phyloP scores from a whole-genome alignment of 495 filamentous ascomycete species.

The Penicillium mononematosum region DNA sequence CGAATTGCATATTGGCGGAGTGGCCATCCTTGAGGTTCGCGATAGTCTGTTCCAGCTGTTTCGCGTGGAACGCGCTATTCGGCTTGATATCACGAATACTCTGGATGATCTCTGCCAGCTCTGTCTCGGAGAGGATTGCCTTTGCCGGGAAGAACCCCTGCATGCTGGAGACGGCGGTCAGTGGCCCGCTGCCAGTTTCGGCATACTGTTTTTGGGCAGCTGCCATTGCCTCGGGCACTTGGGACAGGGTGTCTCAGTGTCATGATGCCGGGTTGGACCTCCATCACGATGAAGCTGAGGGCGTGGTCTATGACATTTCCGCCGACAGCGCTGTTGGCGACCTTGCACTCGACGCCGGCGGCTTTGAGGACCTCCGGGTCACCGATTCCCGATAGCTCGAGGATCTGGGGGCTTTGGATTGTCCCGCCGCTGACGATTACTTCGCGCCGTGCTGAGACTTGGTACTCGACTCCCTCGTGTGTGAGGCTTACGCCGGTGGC shows the following conservation, averaged over 20 bases:
- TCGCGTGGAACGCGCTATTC: conserved; percentile 24
- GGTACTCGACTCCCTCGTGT: conserved; percentile 33
- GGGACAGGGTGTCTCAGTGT: conserved; percentile 35
- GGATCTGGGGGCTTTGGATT: conserved; percentile 52
- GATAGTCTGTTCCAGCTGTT: conserved; percentile 27
- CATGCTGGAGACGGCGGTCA: conserved; percentile 17
- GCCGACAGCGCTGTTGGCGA: conserved; percentile 44
- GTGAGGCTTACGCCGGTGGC: conserved; percentile 40
- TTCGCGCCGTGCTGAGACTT: conserved; percentile 49
- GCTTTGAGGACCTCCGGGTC: conserved; percentile 24
- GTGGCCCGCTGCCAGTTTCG: conserved; percentile 14
- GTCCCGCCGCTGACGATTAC: conserved; percentile 55
- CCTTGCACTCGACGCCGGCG: conserved; percentile 35
- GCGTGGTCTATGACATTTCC: conserved; percentile 50
- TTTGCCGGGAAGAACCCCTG: conserved; percentile 30
- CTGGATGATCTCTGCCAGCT: conserved; percentile 21
- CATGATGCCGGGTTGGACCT: conserved; percentile 35
- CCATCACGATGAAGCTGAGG: conserved; percentile 15
- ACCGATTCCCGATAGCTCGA: conserved; percentile 60
- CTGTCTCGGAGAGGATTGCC: conserved; percentile 21
- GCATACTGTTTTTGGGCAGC: conserved; percentile 22
- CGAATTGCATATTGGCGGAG: conserved; percentile 29
- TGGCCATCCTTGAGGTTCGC: conserved; percentile 23
- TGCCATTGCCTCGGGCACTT: conserved; percentile 29
- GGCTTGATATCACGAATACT: conserved; percentile 24